A percentile compares a stretch with the other conserved stretches of the same genome.
Evolutionary conservation across 768 basidiomycete species (phyloP).

Genomic region (Coprinopsis sp.): DNA sequence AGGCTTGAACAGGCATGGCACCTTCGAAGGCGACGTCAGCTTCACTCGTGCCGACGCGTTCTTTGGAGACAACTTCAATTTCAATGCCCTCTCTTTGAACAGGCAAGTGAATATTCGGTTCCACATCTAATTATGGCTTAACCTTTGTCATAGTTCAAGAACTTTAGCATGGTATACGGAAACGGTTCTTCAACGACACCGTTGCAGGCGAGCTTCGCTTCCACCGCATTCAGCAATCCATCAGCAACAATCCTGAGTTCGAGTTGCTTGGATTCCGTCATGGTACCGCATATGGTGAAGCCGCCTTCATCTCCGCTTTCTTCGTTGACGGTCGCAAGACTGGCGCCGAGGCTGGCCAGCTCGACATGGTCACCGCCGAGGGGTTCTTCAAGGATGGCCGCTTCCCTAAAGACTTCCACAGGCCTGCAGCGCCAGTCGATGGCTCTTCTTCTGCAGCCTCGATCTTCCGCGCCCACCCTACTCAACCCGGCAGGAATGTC

Average conservation of each 20-base stretch:
- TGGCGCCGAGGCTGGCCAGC: constrained; percentile 3
- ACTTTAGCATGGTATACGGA: constrained; percentile 15
- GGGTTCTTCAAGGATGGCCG: constrained; percentile 14
- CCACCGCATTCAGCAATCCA: constrained; percentile 15
- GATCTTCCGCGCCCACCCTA: constrained; percentile 7
- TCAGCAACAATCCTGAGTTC: constrained; percentile 16
- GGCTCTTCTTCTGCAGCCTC: constrained; percentile 3
- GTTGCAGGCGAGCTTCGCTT: constrained; percentile 14
- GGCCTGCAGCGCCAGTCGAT: constrained; percentile 5
- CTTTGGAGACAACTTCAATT: constrained; percentile 17
- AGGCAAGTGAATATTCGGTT: constrained; percentile 3
- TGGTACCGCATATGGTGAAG: constrained; percentile 14
- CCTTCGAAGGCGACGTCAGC: constrained; percentile 12
- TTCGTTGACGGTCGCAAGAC: constrained; percentile 17
- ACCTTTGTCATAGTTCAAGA: constrained; percentile 5
- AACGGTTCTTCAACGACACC: constrained; percentile 14
- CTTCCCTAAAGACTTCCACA: constrained; percentile 14
- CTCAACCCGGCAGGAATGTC: constrained; percentile 13
- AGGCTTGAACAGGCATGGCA: constrained; percentile 16
- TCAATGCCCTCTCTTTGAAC: constrained; percentile 17
- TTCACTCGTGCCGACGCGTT: constrained; percentile 12
- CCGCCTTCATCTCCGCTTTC: constrained; percentile 10
- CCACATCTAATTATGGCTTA: neutral
- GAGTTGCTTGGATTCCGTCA: constrained; percentile 11
- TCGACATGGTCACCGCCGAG: constrained; percentile 12